Conservation (phyloP, 2,329 filamentous ascomycete species). For the Blastomyces parvus region DNA sequence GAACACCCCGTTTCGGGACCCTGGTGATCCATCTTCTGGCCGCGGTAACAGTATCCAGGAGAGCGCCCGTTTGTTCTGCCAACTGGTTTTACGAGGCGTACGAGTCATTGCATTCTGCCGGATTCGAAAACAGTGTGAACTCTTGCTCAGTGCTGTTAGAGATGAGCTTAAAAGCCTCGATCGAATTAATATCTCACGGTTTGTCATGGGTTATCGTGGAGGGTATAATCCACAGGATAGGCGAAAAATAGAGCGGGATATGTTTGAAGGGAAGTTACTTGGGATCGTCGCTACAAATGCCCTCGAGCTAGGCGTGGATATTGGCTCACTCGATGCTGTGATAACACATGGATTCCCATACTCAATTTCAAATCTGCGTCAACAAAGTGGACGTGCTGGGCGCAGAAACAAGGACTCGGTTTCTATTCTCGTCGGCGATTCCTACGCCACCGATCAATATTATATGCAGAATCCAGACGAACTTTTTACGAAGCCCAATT, state of each 20-base stretch:
- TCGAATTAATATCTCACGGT: constrained; percentile 60
- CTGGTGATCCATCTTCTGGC: constrained; percentile 74
- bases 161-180: constrained; percentile 65
- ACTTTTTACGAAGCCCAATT: constrained; percentile 81
- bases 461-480: constrained; percentile 96
- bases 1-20: constrained; percentile 94
- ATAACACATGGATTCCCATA: constrained; percentile 92
- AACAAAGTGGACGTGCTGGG: constrained; percentile 89
- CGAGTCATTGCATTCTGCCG: constrained; percentile 88
- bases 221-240: constrained; percentile 90
- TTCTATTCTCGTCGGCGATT: constrained; percentile 79
- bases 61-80: constrained; percentile 82
- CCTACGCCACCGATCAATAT: constrained; percentile 83
- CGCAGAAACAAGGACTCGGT: constrained; percentile 88
- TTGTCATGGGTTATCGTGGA: constrained; percentile 92
- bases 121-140: constrained; percentile 79
- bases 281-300: constrained; percentile 92
- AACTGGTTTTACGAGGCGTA: constrained; percentile 77
- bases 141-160: constrained; percentile 69
- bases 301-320: constrained; percentile 88
- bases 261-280: constrained; percentile 91
- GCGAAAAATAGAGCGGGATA: constrained; percentile 79
- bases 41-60: constrained; percentile 74
- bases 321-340: constrained; percentile 86
- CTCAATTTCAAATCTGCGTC: constrained; percentile 84